These are phyloP conservation scores for Debaryomycetaceae sp. DNA, from an alignment of 1,139 yeast species.

Conservation along the genomic window DNA sequence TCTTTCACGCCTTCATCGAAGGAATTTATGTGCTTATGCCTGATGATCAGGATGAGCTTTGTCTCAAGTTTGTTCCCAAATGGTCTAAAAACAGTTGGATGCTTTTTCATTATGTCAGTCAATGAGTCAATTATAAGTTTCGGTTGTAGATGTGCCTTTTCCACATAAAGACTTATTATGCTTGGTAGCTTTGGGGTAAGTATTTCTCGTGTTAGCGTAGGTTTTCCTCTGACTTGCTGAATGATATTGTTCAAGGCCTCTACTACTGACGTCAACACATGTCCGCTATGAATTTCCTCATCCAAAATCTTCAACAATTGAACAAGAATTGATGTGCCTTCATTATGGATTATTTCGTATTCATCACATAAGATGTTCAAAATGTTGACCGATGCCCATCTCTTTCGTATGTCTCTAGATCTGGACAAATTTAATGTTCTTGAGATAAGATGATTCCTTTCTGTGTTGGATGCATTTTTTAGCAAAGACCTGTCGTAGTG, in stretches of 20 bases:
- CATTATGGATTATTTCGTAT: conserved; percentile 52
- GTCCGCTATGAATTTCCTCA: conserved; percentile 40
- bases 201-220: conserved; percentile 78
- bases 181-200: conserved; percentile 75
- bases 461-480: conserved; percentile 44
- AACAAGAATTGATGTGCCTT: conserved; percentile 58
- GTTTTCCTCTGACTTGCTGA: conserved; percentile 67
- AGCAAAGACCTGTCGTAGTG: conserved; percentile 29
- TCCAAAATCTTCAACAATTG: conserved; percentile 56
- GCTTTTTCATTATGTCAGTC: conserved; percentile 46
- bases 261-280: conserved; percentile 45
- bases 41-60: conserved; percentile 38
- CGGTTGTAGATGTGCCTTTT: conserved; percentile 38
- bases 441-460: conserved; percentile 53
- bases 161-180: conserved; percentile 55
- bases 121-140: conserved; percentile 46
- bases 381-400: conserved; percentile 65
- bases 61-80: conserved; percentile 59
- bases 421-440: conserved; percentile 52
- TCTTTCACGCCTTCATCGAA: conserved; percentile 37
- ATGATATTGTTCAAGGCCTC: conserved; percentile 50
- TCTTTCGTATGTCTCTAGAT: conserved; percentile 44
- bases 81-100: conserved; percentile 82
- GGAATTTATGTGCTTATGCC: conserved; percentile 19
- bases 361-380: conserved; percentile 49